Base-by-base conservation (phyloP, 2,329 filamentous ascomycete genomes). In the Xylariaceae sp. region DNA sequence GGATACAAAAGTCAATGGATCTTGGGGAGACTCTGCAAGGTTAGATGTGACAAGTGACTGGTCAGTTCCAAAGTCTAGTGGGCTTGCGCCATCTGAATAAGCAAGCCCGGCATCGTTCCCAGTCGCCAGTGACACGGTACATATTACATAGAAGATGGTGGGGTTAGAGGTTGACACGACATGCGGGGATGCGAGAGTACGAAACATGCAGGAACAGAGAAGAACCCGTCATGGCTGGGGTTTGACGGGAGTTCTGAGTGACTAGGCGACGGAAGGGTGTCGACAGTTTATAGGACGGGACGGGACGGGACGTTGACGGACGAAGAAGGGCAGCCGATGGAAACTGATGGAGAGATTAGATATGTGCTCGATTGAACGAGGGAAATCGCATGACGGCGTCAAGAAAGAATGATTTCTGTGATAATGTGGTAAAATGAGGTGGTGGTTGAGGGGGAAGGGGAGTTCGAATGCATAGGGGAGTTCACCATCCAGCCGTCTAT, bases 261-360 rank as follows among this genome's bases (percentile, higher is more conserved):
- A 57, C 48, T 23, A 50, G 19, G 29, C 41, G 48, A 20, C 52
- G 60, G 60, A 55, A 62, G 57, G 54, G 52, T 58, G 50, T 60
- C 44, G 37, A 48, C 54, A 52, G 45, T 21, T 50, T 37, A 46
- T 57, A 57, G 57, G 42, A 60, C 54, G 54, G 52, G 45, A 54
- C 57, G 49, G 49, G 56, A 53, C 20, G 48, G 48, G 37, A 12
- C 32, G 32, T 7, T 10, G 32, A 37, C 32, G 32, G 32, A 37
- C 6, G n/a, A 49, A 44, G 52, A 44, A 42, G 44, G 44, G 48
- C 48, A 50, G 42, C 42, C 37, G 48, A 19, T 26, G 23, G 40
- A 44, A 40, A 23, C 48, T 50, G 46, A 44, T 41, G 23, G 45
- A 57, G 51, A 7, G 23, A 7, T 41, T 43, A 41, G n/a, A 5